Conservation (phyloP, 1,139 yeast species). For the Zygosaccharomyces sapae region DNA sequence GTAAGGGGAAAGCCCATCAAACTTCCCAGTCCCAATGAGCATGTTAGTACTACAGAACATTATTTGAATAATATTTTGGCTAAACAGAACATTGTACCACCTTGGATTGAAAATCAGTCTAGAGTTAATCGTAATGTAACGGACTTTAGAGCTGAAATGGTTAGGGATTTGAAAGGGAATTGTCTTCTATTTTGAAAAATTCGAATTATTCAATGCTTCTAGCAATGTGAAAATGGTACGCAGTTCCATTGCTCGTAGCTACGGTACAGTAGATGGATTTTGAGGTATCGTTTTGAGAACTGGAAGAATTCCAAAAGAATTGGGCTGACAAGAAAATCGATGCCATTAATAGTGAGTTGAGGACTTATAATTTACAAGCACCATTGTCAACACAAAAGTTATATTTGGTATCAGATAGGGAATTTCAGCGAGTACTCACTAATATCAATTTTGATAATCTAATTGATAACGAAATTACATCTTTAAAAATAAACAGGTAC, state of each 20-base stretch:
- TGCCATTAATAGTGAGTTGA: conserved; percentile 52
- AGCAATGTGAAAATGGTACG: conserved; percentile 5
- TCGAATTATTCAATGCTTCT: neutral
- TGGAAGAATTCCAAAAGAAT: conserved; percentile 40
- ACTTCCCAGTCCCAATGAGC: conserved; percentile 41
- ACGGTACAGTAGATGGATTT: conserved; percentile 17
- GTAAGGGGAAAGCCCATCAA: conserved; percentile 63
- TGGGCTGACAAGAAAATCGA: conserved; percentile 47
- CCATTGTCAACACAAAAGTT: conserved; percentile 72
- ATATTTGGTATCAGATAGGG: conserved; percentile 52
- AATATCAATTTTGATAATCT: conserved; percentile 29
- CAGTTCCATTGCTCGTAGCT: conserved; percentile 17
- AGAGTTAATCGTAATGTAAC: conserved; percentile 47
- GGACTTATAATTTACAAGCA: conserved; percentile 77
- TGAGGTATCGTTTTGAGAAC: conserved; percentile 20
- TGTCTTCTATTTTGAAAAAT: conserved; percentile 8
- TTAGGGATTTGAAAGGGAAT: conserved; percentile 11
- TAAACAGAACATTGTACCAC: conserved; percentile 75
- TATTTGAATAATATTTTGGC: conserved; percentile 69
- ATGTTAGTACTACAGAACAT: conserved; percentile 56
- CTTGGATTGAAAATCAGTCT: conserved; percentile 83
- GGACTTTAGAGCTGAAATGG: conserved; percentile 39
- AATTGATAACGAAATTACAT: conserved; percentile 6
- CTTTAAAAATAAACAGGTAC: neutral
- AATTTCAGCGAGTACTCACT: conserved; percentile 42